These are phyloP conservation scores for Phycomyces nitens DNA, from an alignment of 192 early-diverging fungal genomes.

Conservation along the genomic window DNA sequence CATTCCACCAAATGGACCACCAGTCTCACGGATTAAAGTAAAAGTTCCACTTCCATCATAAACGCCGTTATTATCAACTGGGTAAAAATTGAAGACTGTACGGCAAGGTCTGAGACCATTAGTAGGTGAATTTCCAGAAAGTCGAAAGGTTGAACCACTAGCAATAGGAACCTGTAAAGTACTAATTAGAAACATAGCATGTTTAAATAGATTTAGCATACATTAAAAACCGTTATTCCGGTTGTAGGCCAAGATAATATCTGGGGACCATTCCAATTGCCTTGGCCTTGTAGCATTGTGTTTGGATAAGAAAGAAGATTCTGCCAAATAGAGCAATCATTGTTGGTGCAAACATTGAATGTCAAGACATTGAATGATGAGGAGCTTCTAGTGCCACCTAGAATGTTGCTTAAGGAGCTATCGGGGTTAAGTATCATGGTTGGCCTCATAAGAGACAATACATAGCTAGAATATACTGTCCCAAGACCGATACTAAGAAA, in stretches of 20 bases:
- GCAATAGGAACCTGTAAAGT: conserved; percentile 6
- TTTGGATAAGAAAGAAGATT: not conserved
- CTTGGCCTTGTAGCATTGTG: not conserved
- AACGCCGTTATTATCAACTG: not conserved
- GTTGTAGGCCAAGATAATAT: not conserved
- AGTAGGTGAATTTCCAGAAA: not conserved
- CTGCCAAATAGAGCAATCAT: not conserved
- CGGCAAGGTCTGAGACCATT: conserved; percentile 1
- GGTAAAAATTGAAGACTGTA: conserved; percentile 15
- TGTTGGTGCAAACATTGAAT: not conserved
- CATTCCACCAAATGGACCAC: conserved; percentile 4
- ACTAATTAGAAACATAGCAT: not conserved
- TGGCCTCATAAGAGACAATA: not conserved
- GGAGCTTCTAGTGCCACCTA: not conserved
- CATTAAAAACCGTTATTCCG: too few relatives aligned
- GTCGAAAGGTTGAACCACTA: not conserved
- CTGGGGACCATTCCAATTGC: conserved; percentile 18
- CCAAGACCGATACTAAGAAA: not conserved
- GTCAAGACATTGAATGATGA: conserved; percentile 1
- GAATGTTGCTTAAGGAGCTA: not conserved
- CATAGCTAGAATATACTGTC: not conserved
- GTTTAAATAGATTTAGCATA: not conserved
- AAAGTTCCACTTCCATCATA: not conserved
- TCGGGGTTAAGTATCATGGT: not conserved
- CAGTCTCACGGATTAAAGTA: not conserved